Percentiles rank a stretch among this genome's conserved stretches.
Conservation (phyloP, 1,284 basidiomycete species). For the Ustilago trichophora region DNA sequence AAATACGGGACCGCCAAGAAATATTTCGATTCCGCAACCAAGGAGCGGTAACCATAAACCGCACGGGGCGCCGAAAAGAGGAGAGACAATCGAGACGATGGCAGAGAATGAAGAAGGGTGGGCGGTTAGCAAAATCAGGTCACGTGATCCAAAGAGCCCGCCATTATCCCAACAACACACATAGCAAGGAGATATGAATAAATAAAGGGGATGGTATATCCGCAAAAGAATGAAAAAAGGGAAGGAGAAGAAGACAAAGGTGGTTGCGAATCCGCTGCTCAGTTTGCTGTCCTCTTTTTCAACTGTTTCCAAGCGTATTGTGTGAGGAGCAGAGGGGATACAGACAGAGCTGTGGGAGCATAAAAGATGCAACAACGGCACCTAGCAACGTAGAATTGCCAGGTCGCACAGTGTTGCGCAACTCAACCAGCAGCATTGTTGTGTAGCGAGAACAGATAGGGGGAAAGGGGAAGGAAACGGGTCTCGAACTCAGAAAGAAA, state of each 20-base stretch:
- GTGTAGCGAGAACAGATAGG: neutral
- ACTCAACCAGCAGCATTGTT: neutral
- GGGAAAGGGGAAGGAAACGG: neutral
- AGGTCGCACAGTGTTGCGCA: neutral
- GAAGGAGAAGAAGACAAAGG: neutral
- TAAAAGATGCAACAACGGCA: too few species aligned
- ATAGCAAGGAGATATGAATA: neutral
- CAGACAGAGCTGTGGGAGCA: neutral
- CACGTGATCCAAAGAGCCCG: conserved; percentile 19
- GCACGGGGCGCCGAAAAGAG: too few species aligned
- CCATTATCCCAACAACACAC: conserved; percentile 1
- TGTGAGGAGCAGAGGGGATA: neutral
- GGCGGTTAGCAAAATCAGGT: conserved; percentile 17
- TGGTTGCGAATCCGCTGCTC: conserved; percentile 29
- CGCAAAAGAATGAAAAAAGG: neutral
- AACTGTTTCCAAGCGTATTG: neutral
- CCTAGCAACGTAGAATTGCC: too few species aligned
- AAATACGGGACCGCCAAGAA: too few species aligned
- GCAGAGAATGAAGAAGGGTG: too few species aligned
- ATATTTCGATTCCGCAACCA: too few species aligned
- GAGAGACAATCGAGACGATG: too few species aligned
- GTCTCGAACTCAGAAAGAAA: neutral
- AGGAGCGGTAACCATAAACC: neutral
- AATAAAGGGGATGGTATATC: neutral
- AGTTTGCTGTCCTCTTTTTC: conserved; percentile 21